phyloP scores from a whole-genome alignment of 495 filamentous ascomycete genomes.

The Poronia punctata region DNA sequence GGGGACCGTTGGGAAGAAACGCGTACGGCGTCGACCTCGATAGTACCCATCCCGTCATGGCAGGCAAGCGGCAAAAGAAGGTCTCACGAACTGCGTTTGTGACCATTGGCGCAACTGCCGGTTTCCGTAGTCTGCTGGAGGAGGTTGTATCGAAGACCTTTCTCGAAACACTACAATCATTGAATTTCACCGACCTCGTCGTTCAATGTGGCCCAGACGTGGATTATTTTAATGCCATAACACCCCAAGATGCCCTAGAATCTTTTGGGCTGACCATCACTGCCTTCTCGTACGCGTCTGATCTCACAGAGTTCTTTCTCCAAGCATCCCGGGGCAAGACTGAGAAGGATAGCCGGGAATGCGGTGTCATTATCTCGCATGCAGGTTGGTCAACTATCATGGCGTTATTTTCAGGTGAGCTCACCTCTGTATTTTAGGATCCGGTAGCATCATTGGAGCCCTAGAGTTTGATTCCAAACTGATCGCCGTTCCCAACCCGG shows the following conservation, averaged over 20 bases:
- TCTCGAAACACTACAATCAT: slow-evolving; percentile 44
- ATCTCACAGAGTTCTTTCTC: slow-evolving; percentile 6
- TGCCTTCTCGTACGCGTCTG: slow-evolving; percentile 16
- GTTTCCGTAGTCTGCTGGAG: slow-evolving; percentile 63
- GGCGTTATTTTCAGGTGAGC: neutral
- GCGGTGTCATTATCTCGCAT: slow-evolving; percentile 75
- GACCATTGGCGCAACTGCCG: slow-evolving; percentile 85
- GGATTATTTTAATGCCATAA: slow-evolving; percentile 17
- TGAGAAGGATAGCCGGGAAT: slow-evolving; percentile 6
- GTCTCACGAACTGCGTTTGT: slow-evolving; percentile 48
- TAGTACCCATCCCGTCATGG: no score
- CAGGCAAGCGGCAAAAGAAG: neutral
- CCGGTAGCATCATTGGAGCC: slow-evolving; percentile 81
- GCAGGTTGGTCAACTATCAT: slow-evolving; percentile 54
- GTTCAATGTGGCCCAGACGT: slow-evolving; percentile 68
- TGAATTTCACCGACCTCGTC: slow-evolving; percentile 57
- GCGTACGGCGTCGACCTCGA: no score
- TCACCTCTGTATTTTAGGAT: slow-evolving; percentile 47
- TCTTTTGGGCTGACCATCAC: slow-evolving; percentile 7
- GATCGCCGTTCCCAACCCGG: slow-evolving; percentile 79
- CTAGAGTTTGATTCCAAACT: slow-evolving; percentile 59
- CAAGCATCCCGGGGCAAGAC: slow-evolving; percentile 6
- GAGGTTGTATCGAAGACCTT: slow-evolving; percentile 58
- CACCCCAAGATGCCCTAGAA: slow-evolving; percentile 6
- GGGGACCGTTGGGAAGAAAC: no score